Conservation (phyloP, 805 yeast species). For the Blastobotrys mokoenaii region DNA sequence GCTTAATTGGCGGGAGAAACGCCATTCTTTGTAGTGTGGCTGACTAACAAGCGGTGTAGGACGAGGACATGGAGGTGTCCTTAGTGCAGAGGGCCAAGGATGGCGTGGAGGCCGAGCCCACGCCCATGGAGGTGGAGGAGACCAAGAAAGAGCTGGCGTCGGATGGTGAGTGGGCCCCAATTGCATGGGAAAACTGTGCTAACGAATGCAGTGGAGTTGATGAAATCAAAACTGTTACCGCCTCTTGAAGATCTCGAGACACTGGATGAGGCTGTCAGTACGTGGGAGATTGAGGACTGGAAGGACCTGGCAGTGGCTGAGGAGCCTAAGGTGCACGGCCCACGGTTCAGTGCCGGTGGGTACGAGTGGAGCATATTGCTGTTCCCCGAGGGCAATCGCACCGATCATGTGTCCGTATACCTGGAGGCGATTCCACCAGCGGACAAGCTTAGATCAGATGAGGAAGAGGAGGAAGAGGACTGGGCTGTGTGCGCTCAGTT, state of each 20-base stretch:
- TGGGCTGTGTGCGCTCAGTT: constrained; percentile 94
- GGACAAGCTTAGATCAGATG: constrained; percentile 1
- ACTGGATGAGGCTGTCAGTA: constrained; percentile 16
- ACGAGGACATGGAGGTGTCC: too few relatives aligned
- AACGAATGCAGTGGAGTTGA: constrained; percentile 3
- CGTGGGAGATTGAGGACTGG: constrained; percentile 34
- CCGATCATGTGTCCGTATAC: constrained; percentile 59
- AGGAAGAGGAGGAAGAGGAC: constrained; percentile 23
- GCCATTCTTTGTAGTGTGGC: too few relatives aligned
- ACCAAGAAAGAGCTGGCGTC: too few relatives aligned
- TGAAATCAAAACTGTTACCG: constrained; percentile 11
- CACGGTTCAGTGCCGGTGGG: constrained; percentile 24
- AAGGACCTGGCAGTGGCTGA: constrained; percentile 19
- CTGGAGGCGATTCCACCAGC: constrained; percentile 53
- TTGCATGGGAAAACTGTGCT: too few relatives aligned
- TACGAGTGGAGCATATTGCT: constrained; percentile 46
- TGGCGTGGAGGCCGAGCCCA: too few relatives aligned
- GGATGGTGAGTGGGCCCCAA: too few relatives aligned
- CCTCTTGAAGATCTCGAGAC: constrained; percentile 22
- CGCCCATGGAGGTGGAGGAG: too few relatives aligned
- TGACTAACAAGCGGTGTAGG: too few relatives aligned
- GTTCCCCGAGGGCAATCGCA: constrained; percentile 68
- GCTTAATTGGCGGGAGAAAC: too few relatives aligned
- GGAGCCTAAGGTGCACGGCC: constrained; percentile 27
- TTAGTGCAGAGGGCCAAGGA: too few relatives aligned